Evolutionary conservation across 495 filamentous ascomycete species (phyloP), one percentile per base, ranked within the genome.

Genomic region (Penicillium antarcticum): DNA sequence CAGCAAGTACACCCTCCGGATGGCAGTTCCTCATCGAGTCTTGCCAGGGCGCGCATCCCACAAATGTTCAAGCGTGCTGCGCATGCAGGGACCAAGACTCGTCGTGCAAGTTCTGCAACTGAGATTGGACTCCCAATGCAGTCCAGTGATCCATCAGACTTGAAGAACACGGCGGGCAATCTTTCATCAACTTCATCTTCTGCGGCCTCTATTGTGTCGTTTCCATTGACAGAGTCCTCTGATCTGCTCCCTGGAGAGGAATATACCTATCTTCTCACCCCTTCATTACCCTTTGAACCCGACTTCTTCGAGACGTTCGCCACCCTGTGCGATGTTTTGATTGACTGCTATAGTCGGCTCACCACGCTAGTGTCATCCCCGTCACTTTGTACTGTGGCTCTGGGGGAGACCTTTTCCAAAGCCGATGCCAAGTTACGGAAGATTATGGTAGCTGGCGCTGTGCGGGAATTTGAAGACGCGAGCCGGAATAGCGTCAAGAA

Each of bases 221-320:
- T 79, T 37, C 71, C 75, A 17, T 63, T 71, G 42, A 74, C 73
- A 5, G 76, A 81, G 32, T 72, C 73, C n/a, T 77, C 80, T 1
- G 79, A 81, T 46, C 72, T 82, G 18, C 68, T 80, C 17, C 70
- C 80, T 5, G 74, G 88, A 13, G 92, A 96, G 66, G 87, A 91
- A 60, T 99, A 97, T 56, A 83, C 83, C 1, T 85, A 92, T 67
- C 82, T 99, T 5, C 74, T 94, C 1, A 97, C 91, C 4, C 95
- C 95, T 0, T 86, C 85, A n/a, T 73, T 97, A 43, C 94, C 94
- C 0, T 99, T 99, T 61, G 94, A 97, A 42, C 92, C 92, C 9
- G 94, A 99, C 68, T 99, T 95, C 62, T 95, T 91, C 66, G 90
- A 95, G 71, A 95, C 90, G 0, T 97, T 97, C 68, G 87, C 91